Evolutionary conservation across 345 rosid species (phyloP), one percentile per base, ranked within the genome.

Genomic region (Carallia pectinifolia): DNA sequence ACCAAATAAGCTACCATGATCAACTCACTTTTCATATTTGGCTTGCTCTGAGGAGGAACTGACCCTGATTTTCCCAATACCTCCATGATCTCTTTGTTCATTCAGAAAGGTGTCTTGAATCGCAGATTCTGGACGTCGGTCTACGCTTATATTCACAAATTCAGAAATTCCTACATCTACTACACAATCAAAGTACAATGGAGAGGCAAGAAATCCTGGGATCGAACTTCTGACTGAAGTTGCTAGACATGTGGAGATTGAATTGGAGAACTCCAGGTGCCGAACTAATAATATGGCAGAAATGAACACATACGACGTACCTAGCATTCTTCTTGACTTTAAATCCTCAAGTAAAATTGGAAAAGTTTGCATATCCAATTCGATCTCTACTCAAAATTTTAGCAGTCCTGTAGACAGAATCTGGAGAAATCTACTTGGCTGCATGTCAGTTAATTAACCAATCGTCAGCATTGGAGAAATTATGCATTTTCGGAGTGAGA

Each of bases 41-140:
- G 44, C 31, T 58, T 19, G 4, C 6, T 53, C 27, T 17, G 19
- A 4, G 0, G 5, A 7, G 44, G 67, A 30, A 15, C 37, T n/a
- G 47, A 44, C 30, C 62, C 58, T 34, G 77, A 66, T 15, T 23
- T 29, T 64, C 66, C 74, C 19, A 80, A 36, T 39, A 87, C 63
- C 77, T 78, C 79, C 85, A 83, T 74, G 4, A 85, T 79, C 83
- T 85, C 91, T 23, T 52, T 85, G 52, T 7, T 86, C 91, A 66
- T 87, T 83, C 55, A 87, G 71, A 54, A 81, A 78, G 17, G 89
- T 83, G 7, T 13, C 39, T 1, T 6, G 6, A 0, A 6, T 0
- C 0, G 0, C 0, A 0, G n/a, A 31, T 5, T 29, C 64, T 0
- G 1, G 6, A 2, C 68, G 33, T 17, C 70, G 69, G 48, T 85